These are phyloP conservation scores for Amanita molliuscula DNA, from an alignment of 768 basidiomycete genomes.

Conservation along the genomic window DNA sequence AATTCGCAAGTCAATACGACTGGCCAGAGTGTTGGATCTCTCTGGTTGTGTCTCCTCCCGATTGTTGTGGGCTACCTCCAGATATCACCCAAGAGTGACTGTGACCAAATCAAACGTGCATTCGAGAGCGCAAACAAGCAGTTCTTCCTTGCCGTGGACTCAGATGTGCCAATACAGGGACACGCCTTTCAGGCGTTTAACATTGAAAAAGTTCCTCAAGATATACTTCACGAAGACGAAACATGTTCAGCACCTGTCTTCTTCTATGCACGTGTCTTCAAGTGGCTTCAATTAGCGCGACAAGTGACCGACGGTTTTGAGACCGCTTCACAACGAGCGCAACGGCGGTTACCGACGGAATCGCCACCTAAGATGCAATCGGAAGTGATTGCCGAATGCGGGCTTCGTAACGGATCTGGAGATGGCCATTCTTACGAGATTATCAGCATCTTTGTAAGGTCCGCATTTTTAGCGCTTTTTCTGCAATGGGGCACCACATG, in stretches of 20 bases:
- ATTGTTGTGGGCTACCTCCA: too few species aligned
- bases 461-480: slow-evolving; percentile 10
- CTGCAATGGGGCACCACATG: slow-evolving; percentile 18
- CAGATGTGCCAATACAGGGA: slow-evolving; percentile 10
- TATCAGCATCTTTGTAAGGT: slow-evolving; percentile 8
- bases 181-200: too few species aligned
- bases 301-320: slow-evolving; percentile 9
- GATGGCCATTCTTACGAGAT: neutral
- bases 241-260: slow-evolving; percentile 12
- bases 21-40: slow-evolving; percentile 27
- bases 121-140: too few species aligned
- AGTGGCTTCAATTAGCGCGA: slow-evolving; percentile 12
- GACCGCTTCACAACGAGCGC: slow-evolving; percentile 2
- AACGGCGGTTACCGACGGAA: neutral
- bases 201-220: neutral
- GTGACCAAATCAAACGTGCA: too few species aligned
- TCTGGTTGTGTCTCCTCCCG: slow-evolving; percentile 11
- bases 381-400: neutral
- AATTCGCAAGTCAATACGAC: slow-evolving; percentile 12
- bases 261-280: slow-evolving; percentile 14
- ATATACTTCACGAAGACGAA: slow-evolving; percentile 10
- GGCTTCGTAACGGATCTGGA: neutral
- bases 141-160: too few species aligned
- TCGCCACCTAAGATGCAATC: neutral
- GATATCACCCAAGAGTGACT: too few species aligned